Conservation (phyloP, 2,329 filamentous ascomycete species). For the Harringtonia lauricola region DNA sequence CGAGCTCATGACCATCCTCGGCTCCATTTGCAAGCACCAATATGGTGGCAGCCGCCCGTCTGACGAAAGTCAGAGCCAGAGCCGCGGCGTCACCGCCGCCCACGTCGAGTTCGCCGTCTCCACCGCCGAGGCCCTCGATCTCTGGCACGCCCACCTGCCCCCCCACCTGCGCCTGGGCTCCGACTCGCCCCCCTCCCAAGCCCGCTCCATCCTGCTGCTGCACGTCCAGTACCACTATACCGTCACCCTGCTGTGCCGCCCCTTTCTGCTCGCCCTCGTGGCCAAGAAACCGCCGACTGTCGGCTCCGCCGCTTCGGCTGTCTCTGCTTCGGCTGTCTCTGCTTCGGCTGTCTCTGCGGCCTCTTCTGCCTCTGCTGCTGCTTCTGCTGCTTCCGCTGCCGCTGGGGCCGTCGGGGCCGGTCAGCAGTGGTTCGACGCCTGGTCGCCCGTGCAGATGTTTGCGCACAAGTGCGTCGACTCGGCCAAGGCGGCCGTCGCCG, state of each 20-base stretch:
- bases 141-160: constrained; percentile 7
- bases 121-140: constrained; percentile 6
- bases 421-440: not conserved
- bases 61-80: too few relatives aligned
- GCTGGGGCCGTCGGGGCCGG: not conserved
- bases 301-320: not conserved
- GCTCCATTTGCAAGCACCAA: constrained; percentile 18
- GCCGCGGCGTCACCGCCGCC: not conserved
- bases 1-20: constrained; percentile 14
- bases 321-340: too few relatives aligned
- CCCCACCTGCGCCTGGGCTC: constrained; percentile 9
- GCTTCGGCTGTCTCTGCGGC: too few relatives aligned
- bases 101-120: constrained; percentile 6
- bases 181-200: constrained; percentile 10
- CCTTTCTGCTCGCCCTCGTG: constrained; percentile 15
- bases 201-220: constrained; percentile 15
- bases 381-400: too few relatives aligned
- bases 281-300: not conserved
- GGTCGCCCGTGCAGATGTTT: not conserved
- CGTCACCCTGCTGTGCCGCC: constrained; percentile 16
- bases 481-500: constrained; percentile 8
- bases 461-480: constrained; percentile 7
- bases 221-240: constrained; percentile 18
- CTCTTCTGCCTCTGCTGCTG: too few relatives aligned
- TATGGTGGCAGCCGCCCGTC: too few relatives aligned